Evolutionary conservation across 371 early-diverging fungal genomes (phyloP), one percentile per base, ranked within the genome.

Genomic region (Capillidium heterosporum): DNA sequence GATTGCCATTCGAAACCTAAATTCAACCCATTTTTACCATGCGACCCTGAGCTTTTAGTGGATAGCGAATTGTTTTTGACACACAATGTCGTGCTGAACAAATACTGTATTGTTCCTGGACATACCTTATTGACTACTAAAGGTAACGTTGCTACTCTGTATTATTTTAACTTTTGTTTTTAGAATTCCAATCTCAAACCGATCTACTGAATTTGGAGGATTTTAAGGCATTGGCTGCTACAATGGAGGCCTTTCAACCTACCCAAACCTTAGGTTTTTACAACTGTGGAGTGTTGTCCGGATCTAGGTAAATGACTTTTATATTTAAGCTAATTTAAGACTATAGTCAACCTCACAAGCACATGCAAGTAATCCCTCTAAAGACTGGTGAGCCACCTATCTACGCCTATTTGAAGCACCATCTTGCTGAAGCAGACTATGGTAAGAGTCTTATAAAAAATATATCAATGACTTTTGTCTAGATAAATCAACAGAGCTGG

Each of bases 321-420:
- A 24, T 15, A 27, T 29, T 17, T 17, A 24, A 50, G 8, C 19
- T 24, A 31, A 32, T 31, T 50, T 27, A 50, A 29, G 8, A 27
- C 17, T 27, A n/a, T 11, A 53, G 53, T 39, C 53, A 53, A 39
- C 53, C 53, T 8, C 53, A 53, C 39, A 53, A 53, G 19, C 53
- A 53, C 19, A 8, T 53, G 4, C 53, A 53, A 19, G 4, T 53
- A 10, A 29, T 53, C 24, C 53, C 53, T 29, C 10, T 53, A 27
- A 40, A 11, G 13, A 39, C 4, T 8, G 11, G 39, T 2, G 53
- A 35, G 19, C 53, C 53, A 31, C 53, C 53, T 5, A 53, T 53
- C 24, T 19, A 32, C 4, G n/a, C 31, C 4, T 29, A 8, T 40
- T 31, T 29, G 17, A n/a, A 21, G 5, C 13, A 53, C 21, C 27